These are phyloP conservation scores for Amylocarpus encephaloides DNA, from an alignment of 2,329 filamentous ascomycete genomes.

Conservation along the genomic window DNA sequence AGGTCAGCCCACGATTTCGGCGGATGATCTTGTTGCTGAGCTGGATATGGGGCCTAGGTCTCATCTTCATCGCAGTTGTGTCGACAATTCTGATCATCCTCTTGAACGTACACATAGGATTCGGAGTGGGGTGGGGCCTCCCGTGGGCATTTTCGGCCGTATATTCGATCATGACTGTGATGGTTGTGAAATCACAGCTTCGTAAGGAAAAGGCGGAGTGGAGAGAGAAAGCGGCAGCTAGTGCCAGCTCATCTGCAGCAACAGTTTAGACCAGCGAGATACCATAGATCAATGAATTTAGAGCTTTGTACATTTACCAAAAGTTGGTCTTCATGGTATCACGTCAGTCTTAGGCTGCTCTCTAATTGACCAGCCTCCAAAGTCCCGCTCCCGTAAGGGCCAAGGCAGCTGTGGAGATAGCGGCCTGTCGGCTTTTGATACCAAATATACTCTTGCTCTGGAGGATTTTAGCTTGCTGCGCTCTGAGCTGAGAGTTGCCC, in stretches of 20 bases:
- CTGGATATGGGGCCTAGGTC: slow-evolving; percentile 29
- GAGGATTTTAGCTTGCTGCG: slow-evolving; percentile 59
- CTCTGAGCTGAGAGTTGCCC: slow-evolving; percentile 64
- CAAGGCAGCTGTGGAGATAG: slow-evolving; percentile 62
- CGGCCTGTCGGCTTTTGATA: slow-evolving; percentile 61
- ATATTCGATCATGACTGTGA: slow-evolving; percentile 16
- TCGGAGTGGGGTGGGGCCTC: slow-evolving; percentile 27
- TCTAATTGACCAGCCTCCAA: slow-evolving; percentile 40
- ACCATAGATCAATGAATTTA: not conserved
- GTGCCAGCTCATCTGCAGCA: slow-evolving; percentile 2
- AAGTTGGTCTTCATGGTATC: too few species aligned
- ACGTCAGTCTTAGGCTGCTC: not conserved
- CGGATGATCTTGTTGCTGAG: slow-evolving; percentile 22
- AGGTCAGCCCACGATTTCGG: slow-evolving; percentile 22
- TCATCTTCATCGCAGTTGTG: slow-evolving; percentile 22
- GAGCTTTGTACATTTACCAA: not conserved
- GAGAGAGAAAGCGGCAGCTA: slow-evolving; percentile 12
- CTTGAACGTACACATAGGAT: slow-evolving; percentile 19
- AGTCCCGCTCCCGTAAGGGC: slow-evolving; percentile 64
- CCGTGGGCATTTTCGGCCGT: slow-evolving; percentile 19
- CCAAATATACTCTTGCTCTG: slow-evolving; percentile 65
- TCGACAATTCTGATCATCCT: slow-evolving; percentile 23
- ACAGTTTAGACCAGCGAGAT: slow-evolving; percentile 9
- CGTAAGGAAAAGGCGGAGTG: slow-evolving; percentile 19
- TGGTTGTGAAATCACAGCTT: slow-evolving; percentile 17